A percentile compares a stretch with the other conserved stretches of the same genome.
These are phyloP conservation scores for Xylaria digitata DNA, from an alignment of 2,329 filamentous ascomycete genomes.

Conservation along the genomic window DNA sequence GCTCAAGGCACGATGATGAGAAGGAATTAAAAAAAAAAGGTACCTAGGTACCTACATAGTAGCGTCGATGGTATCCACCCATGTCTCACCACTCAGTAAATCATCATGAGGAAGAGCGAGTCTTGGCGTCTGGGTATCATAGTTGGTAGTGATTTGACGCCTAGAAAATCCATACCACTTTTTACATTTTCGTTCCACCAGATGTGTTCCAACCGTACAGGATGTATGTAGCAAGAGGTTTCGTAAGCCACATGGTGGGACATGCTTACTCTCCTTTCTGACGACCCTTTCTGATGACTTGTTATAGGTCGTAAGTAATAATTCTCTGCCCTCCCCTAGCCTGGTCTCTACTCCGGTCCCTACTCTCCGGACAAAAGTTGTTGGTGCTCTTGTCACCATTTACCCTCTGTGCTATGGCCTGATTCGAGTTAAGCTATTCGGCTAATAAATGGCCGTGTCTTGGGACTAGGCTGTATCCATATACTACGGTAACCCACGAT, in stretches of 20 bases:
- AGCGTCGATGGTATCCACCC: conserved; percentile 8
- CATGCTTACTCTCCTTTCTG: neutral
- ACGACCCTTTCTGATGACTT: neutral
- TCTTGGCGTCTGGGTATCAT: conserved; percentile 1
- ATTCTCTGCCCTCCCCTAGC: neutral
- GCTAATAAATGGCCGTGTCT: neutral
- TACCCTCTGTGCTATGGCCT: neutral
- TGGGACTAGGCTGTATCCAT: neutral
- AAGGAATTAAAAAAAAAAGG: neutral
- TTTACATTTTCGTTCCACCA: neutral
- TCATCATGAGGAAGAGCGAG: conserved; percentile 12
- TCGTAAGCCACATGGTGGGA: conserved; percentile 2
- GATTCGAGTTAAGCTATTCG: neutral
- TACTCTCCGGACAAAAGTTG: neutral
- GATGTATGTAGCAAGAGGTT: neutral
- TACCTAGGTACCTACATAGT: neutral
- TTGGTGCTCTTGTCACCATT: neutral
- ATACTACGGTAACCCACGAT: conserved; percentile 1
- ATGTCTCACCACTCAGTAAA: conserved; percentile 12
- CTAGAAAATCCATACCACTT: neutral
- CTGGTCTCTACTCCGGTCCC: neutral
- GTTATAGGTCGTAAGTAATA: neutral
- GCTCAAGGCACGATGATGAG: conserved; percentile 24
- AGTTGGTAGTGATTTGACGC: conserved; percentile 1
- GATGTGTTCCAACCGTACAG: no score